phyloP scores from a whole-genome alignment of 768 basidiomycete species.

The Mycena leptocephala region DNA sequence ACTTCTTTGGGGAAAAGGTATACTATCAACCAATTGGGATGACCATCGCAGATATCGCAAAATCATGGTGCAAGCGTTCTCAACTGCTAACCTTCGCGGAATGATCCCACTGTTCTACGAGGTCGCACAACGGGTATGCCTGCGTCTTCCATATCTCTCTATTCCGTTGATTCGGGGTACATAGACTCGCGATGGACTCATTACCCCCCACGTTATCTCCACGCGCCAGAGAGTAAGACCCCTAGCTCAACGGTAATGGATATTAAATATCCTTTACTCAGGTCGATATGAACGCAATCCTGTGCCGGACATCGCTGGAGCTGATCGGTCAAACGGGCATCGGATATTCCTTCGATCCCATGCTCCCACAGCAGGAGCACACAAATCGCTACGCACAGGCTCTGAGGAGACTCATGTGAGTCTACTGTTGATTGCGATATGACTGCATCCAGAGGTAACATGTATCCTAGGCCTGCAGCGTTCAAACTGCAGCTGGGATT shows the following conservation, averaged over 20 bases:
- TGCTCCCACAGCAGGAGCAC: background rate
- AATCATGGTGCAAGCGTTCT: background rate
- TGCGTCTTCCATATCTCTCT: background rate
- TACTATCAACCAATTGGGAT: background rate
- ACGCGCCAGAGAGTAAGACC: background rate
- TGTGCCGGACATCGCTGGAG: background rate
- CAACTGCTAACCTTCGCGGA: background rate
- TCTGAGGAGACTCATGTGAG: background rate
- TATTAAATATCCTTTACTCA: background rate
- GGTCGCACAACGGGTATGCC: background rate
- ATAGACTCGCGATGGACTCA: background rate
- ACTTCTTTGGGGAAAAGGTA: background rate
- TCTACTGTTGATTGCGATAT: background rate
- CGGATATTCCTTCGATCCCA: background rate
- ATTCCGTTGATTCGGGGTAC: background rate
- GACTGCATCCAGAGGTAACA: background rate
- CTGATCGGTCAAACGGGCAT: background rate
- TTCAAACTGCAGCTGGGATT: background rate
- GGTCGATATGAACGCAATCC: background rate
- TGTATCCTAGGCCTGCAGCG: background rate
- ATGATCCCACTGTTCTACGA: background rate
- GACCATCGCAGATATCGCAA: background rate
- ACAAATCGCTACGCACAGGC: background rate
- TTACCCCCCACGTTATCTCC: background rate
- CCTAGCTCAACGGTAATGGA: background rate